Evolutionary conservation across 1,284 basidiomycete species (phyloP), one percentile per base, ranked within the genome.

Genomic region (Xerocomus nothofagi): DNA sequence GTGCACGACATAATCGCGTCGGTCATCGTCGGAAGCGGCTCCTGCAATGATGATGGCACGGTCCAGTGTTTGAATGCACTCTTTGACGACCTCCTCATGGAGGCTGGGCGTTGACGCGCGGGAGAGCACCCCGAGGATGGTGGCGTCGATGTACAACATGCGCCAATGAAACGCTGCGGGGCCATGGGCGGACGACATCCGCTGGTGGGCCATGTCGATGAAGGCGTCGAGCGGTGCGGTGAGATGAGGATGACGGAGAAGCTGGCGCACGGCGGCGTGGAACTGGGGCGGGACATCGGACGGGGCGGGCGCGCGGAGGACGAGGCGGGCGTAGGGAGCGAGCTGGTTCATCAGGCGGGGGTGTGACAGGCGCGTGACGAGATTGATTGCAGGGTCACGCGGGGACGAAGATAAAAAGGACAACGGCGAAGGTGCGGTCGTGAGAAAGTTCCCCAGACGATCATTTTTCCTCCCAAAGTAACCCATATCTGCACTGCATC

Each of bases 31-130:
- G 21, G 84, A 76, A 1, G 85, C 82, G 1, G 65, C 65, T 0
- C 93, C 94, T 8, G 93, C 88, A 38, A 96, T 77, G 57, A 98
- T 85, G 56, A 96, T 85, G 1, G 87, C 86, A 58, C 76, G 76
- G 63, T 98, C 95, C 26, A 98, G 71, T 12, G 75, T 70, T 6
- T 73, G 70, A 31, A 96, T 76, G 32, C 77, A 65, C 10, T 66
- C 59, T 26, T 57, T 52, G 20, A 57, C 62, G 4, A 40, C 30
- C 11, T 54, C 41, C 14, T 60, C 71, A 41, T 71, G 58, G 18
- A 67, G 53, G 2, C 60, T 54, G 18, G 63, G 62, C 0, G 57
- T 50, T 11, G 65, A 59, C 23, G 73, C 55, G 51, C 77, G 71
- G 14, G 71, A 64, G 49, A 86, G 66, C 10, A 74, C 71, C 51